Evolutionary conservation across 1,139 yeast genomes (phyloP), one percentile per base, ranked within the genome.

Genomic region (Schizosaccharomyces versatilis): DNA sequence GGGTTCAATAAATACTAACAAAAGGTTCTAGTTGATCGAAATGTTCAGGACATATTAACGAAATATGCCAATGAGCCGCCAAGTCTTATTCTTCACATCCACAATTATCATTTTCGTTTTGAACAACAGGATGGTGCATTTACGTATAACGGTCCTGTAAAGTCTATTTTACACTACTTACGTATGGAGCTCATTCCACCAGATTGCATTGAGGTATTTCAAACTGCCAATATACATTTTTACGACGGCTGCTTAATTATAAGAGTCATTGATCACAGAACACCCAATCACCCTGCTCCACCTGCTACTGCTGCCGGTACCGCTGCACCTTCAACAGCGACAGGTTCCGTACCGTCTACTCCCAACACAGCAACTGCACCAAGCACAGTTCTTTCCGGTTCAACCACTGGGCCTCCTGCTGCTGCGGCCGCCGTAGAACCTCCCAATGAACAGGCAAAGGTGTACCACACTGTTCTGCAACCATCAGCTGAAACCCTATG

Each of bases 121-220:
- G 59, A 56, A 41, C 58, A 57, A 32, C 59, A 57, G 51, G 59
- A 57, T 36, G 58, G 59, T 42, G 55, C 54, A 8, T 57, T 57
- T 51, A 51, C 53, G 14, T 57, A 56, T 41, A 57, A 56, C 36
- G 52, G 57, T 6, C 59, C 59, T 9, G 55, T 55, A 38, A 57
- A 54, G 52, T 51, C 53, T 24, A 57, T 57, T 17, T 52, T 57
- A 17, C 58, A 57, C 40, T 51, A 44, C 40, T 54, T 57, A 47
- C 47, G 59, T 19, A 56, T 53, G 48, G 59, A 57, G 39, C 53
- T 52, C 17, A 56, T 57, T 19, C 59, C 59, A 15, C 56, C 58
- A 6, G 59, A 57, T 36, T 56, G 57, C 38, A 40, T 57, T 19
- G 59, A 57, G 40, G 58, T 57, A 9, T 57, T 57, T 41, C 56